Base-by-base conservation (phyloP, 495 filamentous ascomycete species). In the Lepidopterella palustris region DNA sequence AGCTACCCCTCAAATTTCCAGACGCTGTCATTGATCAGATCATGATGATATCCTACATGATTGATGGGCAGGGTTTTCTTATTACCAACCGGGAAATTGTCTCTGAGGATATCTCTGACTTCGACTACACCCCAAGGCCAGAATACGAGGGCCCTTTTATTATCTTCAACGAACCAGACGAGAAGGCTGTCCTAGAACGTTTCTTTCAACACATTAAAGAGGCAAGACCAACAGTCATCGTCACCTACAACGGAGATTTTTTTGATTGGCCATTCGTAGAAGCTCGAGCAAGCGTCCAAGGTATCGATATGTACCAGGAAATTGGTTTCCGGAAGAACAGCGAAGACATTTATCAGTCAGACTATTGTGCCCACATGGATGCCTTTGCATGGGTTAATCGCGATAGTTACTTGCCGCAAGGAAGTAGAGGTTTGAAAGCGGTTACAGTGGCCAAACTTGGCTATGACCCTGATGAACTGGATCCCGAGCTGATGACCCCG, bases 21-120 rank as follows among this genome's bases (percentile, higher is more conserved):
- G 95, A 97, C 70, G 86, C 93, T 0, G 79, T 89, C 1, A 85
- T 96, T 63, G 93, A 99, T 74, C 93, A 96, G 73, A 86, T 99
- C 65, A 99, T 99, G 92, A 99, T 99, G 93, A 95, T 99, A 65
- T 97, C 95, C 15, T 99, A 97, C 75, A 99, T 99, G 93, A 97
- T 99, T 63, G 93, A 99, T 67, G 93, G 95, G 0, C 92, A 96
- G 74, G 93, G 93, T 13, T 97, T 99, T 70, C 76, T 99, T 5
- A 97, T 99, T 70, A 99, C 95, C 5, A 99, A 99, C 71, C 83
- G 95, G 62, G 92, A 97, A 72, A 95, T 99, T 57, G 90, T 99
- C 10, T 96, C 95, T 0, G 92, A 97, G 71, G 91, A 99, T 70
- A 99, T 99, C 64, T 78, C 86, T 45, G 95, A 99, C 72, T 99